Conservation (phyloP, 345 rosid species). For the Eucalyptus paniculata region DNA sequence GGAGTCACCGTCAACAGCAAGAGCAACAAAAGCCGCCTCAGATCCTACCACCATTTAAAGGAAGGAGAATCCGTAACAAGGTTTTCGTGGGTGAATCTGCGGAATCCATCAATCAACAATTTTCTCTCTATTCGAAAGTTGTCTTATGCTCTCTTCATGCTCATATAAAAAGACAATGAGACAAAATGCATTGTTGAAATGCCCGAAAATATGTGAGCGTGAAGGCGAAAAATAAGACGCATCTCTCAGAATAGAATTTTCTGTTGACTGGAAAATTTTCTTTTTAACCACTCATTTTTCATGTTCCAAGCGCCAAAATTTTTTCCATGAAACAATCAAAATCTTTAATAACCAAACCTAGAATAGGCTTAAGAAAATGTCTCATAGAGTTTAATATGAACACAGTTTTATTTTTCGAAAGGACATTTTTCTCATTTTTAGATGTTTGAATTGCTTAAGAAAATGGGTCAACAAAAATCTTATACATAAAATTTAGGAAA, state of each 20-base stretch:
- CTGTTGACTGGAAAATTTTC: neutral
- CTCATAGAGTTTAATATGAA: neutral
- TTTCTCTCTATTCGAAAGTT: no score
- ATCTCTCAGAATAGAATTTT: neutral
- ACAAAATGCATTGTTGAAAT: no score
- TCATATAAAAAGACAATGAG: no score
- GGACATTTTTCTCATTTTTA: neutral
- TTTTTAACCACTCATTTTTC: neutral
- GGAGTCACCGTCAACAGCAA: neutral
- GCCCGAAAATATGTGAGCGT: no score
- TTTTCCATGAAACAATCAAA: neutral
- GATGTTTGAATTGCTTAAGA: neutral
- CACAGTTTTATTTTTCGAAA: neutral
- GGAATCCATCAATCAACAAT: no score
- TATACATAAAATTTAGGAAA: no score
- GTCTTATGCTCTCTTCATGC: no score
- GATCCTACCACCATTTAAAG: neutral
- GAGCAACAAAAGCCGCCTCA: neutral
- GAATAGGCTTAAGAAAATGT: neutral
- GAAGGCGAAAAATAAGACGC: no score
- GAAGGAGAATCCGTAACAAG: no score
- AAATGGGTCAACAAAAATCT: neutral
- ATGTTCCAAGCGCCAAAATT: neutral
- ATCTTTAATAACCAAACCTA: neutral
- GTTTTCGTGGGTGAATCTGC: no score